These are phyloP conservation scores for Aspergillus ellipticus DNA, from an alignment of 495 filamentous ascomycete species.

Conservation along the genomic window DNA sequence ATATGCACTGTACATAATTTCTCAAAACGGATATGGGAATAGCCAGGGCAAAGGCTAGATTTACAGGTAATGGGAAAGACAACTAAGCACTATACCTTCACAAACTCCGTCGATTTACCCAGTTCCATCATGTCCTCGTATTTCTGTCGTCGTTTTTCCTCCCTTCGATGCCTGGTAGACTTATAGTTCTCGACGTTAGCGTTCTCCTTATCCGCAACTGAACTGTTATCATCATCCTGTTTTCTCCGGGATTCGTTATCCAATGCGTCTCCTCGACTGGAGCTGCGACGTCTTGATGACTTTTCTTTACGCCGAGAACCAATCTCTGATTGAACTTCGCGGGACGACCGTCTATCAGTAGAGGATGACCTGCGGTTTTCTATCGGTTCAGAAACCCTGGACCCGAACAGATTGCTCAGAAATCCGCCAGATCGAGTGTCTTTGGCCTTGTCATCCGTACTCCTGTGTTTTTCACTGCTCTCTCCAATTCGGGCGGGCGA, in stretches of 20 bases:
- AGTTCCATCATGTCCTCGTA: constrained; percentile 38
- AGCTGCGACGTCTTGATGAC: constrained; percentile 34
- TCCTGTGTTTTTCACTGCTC: constrained; percentile 25
- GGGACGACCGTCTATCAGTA: constrained; percentile 29
- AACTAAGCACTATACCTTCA: constrained; percentile 47
- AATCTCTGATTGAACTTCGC: constrained; percentile 39
- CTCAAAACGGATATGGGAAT: constrained; percentile 16
- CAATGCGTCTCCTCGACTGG: constrained; percentile 28
- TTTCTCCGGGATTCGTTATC: constrained; percentile 20
- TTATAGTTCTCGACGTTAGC: constrained; percentile 35
- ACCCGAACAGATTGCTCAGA: constrained; percentile 38
- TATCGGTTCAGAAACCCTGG: constrained; percentile 31
- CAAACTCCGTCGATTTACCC: constrained; percentile 27
- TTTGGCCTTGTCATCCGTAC: constrained; percentile 30
- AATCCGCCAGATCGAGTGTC: constrained; percentile 33
- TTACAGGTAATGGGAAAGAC: constrained; percentile 25
- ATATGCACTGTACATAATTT: constrained; percentile 26
- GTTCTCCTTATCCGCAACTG: constrained; percentile 24
- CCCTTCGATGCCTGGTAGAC: constrained; percentile 35
- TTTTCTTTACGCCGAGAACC: constrained; percentile 40
- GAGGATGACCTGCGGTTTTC: constrained; percentile 33
- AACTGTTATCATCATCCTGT: constrained; percentile 20
- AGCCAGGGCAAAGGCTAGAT: constrained; percentile 22
- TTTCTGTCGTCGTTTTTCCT: constrained; percentile 37
- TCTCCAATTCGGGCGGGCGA: constrained; percentile 31